Evolutionary conservation across 2,329 filamentous ascomycete species (phyloP), one percentile per base, ranked within the genome.

Genomic region (Fusarium haematococcum): DNA sequence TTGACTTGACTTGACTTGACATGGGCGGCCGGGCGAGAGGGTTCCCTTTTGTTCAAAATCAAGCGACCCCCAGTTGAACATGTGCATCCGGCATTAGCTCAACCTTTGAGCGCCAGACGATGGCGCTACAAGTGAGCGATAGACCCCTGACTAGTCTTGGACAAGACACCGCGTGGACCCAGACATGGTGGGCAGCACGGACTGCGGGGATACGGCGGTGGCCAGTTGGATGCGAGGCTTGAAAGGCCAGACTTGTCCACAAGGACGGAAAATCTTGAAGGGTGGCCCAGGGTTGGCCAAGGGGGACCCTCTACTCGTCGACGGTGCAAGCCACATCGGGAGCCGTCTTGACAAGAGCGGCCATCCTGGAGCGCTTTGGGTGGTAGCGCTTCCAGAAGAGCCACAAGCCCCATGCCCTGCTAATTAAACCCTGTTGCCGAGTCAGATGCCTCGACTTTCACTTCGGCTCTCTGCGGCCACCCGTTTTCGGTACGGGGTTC

Each of bases 381-480:
- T 76, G 73, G 70, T 62, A 71, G 52, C 65, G 50, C 63, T 75
- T 76, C 70, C 59, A 75, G 66, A 78, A 70, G 45, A 56, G 67
- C 67, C 61, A 70, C 67, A 58, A 56, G 56, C 50, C 72, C 69
- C 72, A 62, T 72, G 69, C 59, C 35, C 37, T 61, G 43, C 71
- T 71, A 77, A 77, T 71, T 69, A 71, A 78, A 78, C 76, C 76
- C 69, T 78, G 75, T 78, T 75, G 75, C 74, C 73, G 65, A 78
- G 75, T 75, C 75, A 78, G 71, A 68, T 75, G 58, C 69, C 27
- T 65, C 63, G 59, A 67, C 48, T 52, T 32, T 52, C 43, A 48
- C 57, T 78, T 78, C 67, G 69, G 65, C 71, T 70, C 60, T 43
- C 68, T 71, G 71, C 68, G 68, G 65, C 67, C 64, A 67, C 75